Evolutionary conservation across 192 early-diverging fungal species (phyloP).

Genomic region (Chytriomyces sp.): DNA sequence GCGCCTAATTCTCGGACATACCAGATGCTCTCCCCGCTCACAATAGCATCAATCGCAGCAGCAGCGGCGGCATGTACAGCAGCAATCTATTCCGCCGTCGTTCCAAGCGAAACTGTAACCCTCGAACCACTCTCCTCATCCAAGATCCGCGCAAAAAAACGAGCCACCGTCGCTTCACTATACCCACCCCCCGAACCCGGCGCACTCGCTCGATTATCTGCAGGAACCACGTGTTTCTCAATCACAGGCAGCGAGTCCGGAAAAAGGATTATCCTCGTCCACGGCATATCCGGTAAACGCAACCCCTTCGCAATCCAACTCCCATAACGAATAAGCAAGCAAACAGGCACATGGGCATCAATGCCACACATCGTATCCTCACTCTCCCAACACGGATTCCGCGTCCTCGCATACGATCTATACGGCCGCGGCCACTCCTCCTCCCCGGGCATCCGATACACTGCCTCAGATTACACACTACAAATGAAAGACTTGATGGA

Average conservation of each 20-base stretch:
- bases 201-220: too few relatives aligned
- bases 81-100: too few relatives aligned
- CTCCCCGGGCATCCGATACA: conserved; percentile 45
- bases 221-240: conserved; percentile 46
- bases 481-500: conserved; percentile 52
- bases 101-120: too few relatives aligned
- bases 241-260: conserved; percentile 44
- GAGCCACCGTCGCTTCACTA: too few relatives aligned
- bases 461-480: conserved; percentile 42
- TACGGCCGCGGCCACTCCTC: conserved; percentile 57
- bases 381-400: conserved; percentile 44
- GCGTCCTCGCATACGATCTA: conserved; percentile 51
- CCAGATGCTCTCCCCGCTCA: too few relatives aligned
- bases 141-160: too few relatives aligned
- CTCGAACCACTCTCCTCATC: too few relatives aligned
- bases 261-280: conserved; percentile 43
- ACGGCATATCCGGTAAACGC: conserved; percentile 38
- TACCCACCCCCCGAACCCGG: too few relatives aligned
- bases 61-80: too few relatives aligned
- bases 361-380: conserved; percentile 15
- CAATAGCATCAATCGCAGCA: too few relatives aligned
- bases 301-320: neutral
- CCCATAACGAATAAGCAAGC: neutral
- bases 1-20: too few relatives aligned
- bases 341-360: conserved; percentile 17